Percentiles rank a stretch among this genome's conserved stretches.
These are phyloP conservation scores for Erodium maritimum DNA, from an alignment of 345 rosid species.

Conservation along the genomic window DNA sequence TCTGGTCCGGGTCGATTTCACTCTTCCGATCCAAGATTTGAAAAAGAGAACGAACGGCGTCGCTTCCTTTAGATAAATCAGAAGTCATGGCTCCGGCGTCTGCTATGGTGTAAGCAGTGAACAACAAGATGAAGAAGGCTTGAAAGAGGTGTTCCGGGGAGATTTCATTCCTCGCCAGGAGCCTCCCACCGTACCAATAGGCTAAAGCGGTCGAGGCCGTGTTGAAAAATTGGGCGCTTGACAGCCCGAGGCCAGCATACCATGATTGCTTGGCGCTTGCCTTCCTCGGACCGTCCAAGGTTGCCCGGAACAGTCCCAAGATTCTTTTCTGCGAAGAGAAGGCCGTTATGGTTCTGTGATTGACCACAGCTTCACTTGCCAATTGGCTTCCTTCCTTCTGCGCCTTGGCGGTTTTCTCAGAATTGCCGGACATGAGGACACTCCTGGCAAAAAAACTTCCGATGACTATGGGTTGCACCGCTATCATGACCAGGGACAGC, in stretches of 20 bases:
- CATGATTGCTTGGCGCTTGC: slow-evolving; percentile 42
- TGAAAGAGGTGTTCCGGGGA: slow-evolving; percentile 45
- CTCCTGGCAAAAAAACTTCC: slow-evolving; percentile 46
- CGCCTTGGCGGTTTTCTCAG: slow-evolving; percentile 46
- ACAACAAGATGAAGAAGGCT: slow-evolving; percentile 38
- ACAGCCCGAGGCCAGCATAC: slow-evolving; percentile 48
- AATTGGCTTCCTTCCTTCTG: slow-evolving; percentile 65
- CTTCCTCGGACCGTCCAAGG: slow-evolving; percentile 44
- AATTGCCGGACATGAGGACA: slow-evolving; percentile 47
- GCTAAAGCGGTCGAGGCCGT: slow-evolving; percentile 48
- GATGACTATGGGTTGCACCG: slow-evolving; percentile 45
- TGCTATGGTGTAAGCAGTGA: slow-evolving; percentile 55
- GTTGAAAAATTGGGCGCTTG: slow-evolving; percentile 48
- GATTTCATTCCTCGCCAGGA: slow-evolving; percentile 22
- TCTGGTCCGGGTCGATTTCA: slow-evolving; percentile 39
- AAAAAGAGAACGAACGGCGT: slow-evolving; percentile 35
- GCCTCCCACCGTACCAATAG: slow-evolving; percentile 59
- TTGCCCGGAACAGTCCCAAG: slow-evolving; percentile 35
- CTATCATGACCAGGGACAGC: slow-evolving; percentile 46
- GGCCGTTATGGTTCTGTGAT: slow-evolving; percentile 68
- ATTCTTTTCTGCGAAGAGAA: slow-evolving; percentile 64
- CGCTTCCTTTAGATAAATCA: slow-evolving; percentile 52
- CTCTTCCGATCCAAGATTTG: slow-evolving; percentile 39
- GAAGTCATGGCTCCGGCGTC: slow-evolving; percentile 66
- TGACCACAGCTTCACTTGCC: slow-evolving; percentile 52